A percentile compares a stretch with the other conserved stretches of the same genome.
Evolutionary conservation across 331 rosid species (phyloP).

Genomic region (Malus hybrid): DNA sequence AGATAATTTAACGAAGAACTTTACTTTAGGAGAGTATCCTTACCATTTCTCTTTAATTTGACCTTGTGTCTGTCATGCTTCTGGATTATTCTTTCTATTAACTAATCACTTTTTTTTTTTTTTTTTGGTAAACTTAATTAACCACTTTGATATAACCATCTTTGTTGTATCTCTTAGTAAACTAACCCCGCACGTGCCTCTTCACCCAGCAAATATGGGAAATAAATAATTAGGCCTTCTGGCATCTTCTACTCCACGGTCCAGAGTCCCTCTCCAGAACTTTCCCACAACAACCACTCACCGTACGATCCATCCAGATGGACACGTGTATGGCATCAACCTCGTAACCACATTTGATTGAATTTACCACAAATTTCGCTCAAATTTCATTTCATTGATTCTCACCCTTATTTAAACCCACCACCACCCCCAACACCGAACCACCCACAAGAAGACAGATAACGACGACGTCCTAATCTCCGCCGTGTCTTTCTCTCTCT

Average conservation of each 20-base stretch:
- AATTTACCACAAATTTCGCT: not conserved
- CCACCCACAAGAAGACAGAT: not conserved
- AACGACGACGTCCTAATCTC: not conserved
- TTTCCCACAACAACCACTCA: not conserved
- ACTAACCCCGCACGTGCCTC: too few species aligned
- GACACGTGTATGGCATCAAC: constrained; percentile 15
- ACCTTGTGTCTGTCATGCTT: too few species aligned
- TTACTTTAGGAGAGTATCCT: too few species aligned
- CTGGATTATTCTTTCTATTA: too few species aligned
- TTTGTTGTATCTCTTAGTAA: too few species aligned
- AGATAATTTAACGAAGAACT: too few species aligned
- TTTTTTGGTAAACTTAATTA: too few species aligned
- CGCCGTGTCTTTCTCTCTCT: not conserved
- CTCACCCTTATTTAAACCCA: constrained; percentile 15
- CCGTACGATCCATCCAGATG: not conserved
- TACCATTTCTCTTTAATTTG: too few species aligned
- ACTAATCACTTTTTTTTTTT: too few species aligned
- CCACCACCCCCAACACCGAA: not conserved
- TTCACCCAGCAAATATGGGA: not conserved
- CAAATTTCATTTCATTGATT: not conserved
- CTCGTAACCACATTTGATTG: not conserved
- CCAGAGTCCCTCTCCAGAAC: constrained; percentile 25
- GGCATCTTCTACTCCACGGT: constrained; percentile 2
- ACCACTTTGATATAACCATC: too few species aligned
- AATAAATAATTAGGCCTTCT: not conserved